Base-by-base conservation (phyloP, 148 eudicot species). In the Vaccinium myrtillus region DNA sequence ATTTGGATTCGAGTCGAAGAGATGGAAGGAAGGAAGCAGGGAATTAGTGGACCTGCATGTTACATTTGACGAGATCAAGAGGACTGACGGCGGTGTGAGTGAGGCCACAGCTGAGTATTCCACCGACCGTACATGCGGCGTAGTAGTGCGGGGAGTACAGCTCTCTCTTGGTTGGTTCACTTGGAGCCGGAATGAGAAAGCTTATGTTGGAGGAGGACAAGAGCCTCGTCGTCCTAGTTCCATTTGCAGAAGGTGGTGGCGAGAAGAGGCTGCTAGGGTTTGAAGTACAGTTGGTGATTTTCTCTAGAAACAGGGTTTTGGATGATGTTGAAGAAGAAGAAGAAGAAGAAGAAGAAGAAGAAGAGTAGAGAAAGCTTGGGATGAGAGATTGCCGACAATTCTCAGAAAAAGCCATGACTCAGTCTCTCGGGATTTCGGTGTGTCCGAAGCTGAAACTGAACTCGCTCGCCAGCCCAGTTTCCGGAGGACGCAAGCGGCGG, bases 281-380 rank as follows among this genome's bases (percentile, higher is more conserved):
- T 63, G 70, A 63, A 63, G 3, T 18, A 11, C 18, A 10, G 58
- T 11, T 53, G 14, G 56, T 53, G 14, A 9, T 53, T n/a, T 63
- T 63, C 30, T 63, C 27, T n/a, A 63, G 70, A 63, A 63, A 23
- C 1, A 27, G 6, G 73, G 73, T 67, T 27, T 14, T 30, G 30
- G 73, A 63, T 63, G 73, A 67, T 3, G 73, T 30, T 30, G 39
- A 36, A 32, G 32, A 32, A 32, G 32, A 32, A 32, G 32, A 32
- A 32, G 32, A 32, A 32, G 32, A 32, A 32, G 39, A 36, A 36
- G 73, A 23, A 13, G 36, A 53, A 53, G 56, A 53, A 19, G 86
- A 81, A 10, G 79, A 83, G 84, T 87, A 89, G 30, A 90, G 87
- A 63, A 82, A 90, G 80, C 85, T 86, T 30, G 92, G 92, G 79